Evolutionary conservation across 2,329 filamentous ascomycete species (phyloP).

Genomic region (Xylariaceae sp.): DNA sequence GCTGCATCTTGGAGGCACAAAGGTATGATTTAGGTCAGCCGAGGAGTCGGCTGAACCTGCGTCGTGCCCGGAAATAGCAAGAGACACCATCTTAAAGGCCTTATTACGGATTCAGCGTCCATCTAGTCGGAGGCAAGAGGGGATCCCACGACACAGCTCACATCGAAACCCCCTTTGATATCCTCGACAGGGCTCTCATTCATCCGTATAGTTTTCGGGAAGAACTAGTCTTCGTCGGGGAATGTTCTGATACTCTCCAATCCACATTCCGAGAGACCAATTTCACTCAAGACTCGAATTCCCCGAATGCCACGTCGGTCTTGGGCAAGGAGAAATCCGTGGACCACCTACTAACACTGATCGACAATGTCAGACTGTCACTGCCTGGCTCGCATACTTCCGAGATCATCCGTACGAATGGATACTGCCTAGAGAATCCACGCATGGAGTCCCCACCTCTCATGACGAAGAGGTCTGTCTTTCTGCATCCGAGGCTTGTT

Average conservation of each 20-base stretch:
- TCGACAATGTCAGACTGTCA: too few species aligned
- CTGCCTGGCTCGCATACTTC: too few species aligned
- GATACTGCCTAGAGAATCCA: too few species aligned
- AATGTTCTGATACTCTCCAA: slow-evolving; percentile 2
- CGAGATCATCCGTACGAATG: too few species aligned
- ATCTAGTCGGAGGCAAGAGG: background rate
- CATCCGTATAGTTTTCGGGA: background rate
- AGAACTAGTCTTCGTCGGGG: background rate
- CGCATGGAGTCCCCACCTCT: too few species aligned
- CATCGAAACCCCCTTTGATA: background rate
- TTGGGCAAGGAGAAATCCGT: slow-evolving; percentile 3
- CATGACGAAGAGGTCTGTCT: too few species aligned
- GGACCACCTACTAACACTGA: background rate
- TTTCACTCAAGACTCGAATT: slow-evolving; percentile 1
- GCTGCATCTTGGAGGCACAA: slow-evolving; percentile 2
- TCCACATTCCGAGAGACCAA: background rate
- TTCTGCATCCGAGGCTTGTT: too few species aligned
- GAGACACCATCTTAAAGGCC: background rate
- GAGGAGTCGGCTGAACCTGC: background rate
- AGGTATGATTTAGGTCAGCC: background rate
- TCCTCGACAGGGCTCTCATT: background rate
- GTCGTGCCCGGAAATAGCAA: background rate
- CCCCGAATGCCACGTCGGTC: slow-evolving; percentile 4
- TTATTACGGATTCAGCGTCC: background rate
- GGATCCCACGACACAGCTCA: background rate